Base-by-base conservation (phyloP, 2,329 filamentous ascomycete species). In the Fusarium torulosum region DNA sequence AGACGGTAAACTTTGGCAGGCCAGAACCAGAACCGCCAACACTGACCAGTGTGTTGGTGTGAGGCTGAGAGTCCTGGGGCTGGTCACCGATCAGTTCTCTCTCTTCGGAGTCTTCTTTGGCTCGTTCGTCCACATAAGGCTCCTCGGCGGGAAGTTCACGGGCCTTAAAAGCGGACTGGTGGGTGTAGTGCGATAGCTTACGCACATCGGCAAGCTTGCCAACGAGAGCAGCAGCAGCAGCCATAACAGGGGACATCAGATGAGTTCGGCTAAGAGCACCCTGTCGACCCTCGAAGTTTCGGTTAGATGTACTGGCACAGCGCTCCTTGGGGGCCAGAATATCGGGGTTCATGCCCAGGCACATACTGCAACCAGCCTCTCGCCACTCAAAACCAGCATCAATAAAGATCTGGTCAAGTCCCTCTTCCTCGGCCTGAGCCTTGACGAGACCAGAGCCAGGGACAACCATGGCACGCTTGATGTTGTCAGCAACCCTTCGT, bases 281-380 rank as follows among this genome's bases (percentile, higher is more conserved):
- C 81, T 99, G 96, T 68, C 96, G 91, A 65, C 96, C 96, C 79
- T 98, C 96, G 72, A 98, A 98, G 81, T 98, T 98, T 74, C 96
- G 92, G 83, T 98, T 98, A 66, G 93, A 96, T 49, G 96, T 98
- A 76, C 91, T 95, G 41, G 96, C 96, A 78, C 96, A 98, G 75
- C 96, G 90, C 82, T 99, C 96, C 78, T 91, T 88, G 53, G 96
- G 94, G 3, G 94, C 89, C 45, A 98, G 87, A 67, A 99, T 98
- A 78, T 99, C 96, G 0, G 96, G 95, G 84, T 99, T 99, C 95
- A 99, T 99, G 78, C 96, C 96, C 55, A 99, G 86, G 78, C 96
- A 98, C 96, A 99, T 99, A 66, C 93, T 97, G 87, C 96, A 99
- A 49, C 96, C 96, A 70, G 96, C 96, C 83, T 99, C 96, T 77